Conservation (phyloP, 2,329 filamentous ascomycete species). For the Diaporthe australafricana region DNA sequence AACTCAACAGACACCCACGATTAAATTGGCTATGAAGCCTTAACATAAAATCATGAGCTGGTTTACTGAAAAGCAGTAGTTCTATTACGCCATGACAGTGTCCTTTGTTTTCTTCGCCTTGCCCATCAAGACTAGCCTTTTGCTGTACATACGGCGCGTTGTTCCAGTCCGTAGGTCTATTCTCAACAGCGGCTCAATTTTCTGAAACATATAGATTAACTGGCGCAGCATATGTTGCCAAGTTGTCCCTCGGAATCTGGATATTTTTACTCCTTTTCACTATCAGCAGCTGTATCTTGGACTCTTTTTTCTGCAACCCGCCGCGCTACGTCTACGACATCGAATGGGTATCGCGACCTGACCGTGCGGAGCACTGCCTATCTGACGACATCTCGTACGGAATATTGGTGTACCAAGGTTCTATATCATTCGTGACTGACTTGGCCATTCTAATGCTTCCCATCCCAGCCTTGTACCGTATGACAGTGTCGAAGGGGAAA, state of each 20-base stretch:
- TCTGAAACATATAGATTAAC: neutral
- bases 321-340: neutral
- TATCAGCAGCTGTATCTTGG: neutral
- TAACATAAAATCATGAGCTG: no score
- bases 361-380: neutral
- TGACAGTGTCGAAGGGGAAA: neutral
- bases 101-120: neutral
- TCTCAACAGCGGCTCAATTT: neutral
- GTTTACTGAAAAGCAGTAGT: neutral
- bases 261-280: neutral
- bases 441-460: neutral
- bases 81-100: neutral
- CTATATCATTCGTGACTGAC: neutral
- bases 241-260: neutral
- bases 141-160: neutral
- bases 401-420: neutral
- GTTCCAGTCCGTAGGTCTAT: neutral
- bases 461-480: neutral
- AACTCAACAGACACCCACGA: fast-evolving
- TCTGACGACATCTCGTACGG: neutral
- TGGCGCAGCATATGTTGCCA: neutral
- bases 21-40: neutral
- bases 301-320: slow-evolving; percentile 16
- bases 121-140: neutral
- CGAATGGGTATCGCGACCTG: neutral